Evolutionary conservation across 108 stramenopile species (phyloP).

Genomic region (Cyclotella kingstonii): DNA sequence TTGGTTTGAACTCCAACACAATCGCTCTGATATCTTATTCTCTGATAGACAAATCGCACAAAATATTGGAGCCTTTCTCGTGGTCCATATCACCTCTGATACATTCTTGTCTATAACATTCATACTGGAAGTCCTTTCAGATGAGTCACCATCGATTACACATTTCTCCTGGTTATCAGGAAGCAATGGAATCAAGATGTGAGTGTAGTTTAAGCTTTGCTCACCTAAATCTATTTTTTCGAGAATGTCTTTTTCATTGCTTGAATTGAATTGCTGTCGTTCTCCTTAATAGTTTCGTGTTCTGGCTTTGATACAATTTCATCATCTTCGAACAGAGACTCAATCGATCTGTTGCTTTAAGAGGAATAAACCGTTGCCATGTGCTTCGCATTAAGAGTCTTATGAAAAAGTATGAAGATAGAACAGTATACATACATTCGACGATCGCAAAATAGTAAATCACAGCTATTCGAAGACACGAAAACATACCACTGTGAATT

Average conservation of each 20-base stretch:
- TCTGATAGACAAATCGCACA: constrained; percentile 53
- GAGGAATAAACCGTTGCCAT: neutral
- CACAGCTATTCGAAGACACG: neutral
- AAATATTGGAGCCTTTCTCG: constrained; percentile 45
- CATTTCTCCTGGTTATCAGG: neutral
- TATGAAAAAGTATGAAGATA: neutral
- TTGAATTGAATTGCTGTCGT: too few relatives aligned
- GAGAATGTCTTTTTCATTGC: too few relatives aligned
- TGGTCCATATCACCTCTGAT: neutral
- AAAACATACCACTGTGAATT: too few relatives aligned
- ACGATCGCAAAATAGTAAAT: neutral
- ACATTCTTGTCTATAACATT: neutral
- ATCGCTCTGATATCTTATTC: constrained; percentile 34
- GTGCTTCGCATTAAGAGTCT: neutral
- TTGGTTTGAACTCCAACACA: constrained; percentile 54
- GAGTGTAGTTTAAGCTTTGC: constrained; percentile 12
- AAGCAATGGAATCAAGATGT: constrained; percentile 2
- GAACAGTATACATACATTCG: neutral
- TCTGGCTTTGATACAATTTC: too few relatives aligned
- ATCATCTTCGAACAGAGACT: too few relatives aligned
- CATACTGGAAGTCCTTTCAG: neutral
- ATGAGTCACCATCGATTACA: neutral
- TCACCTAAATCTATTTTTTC: neutral
- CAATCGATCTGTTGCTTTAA: too few relatives aligned
- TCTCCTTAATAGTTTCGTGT: neutral